phyloP scores from a whole-genome alignment of 2,329 filamentous ascomycete genomes.

The Trichophyton simii region DNA sequence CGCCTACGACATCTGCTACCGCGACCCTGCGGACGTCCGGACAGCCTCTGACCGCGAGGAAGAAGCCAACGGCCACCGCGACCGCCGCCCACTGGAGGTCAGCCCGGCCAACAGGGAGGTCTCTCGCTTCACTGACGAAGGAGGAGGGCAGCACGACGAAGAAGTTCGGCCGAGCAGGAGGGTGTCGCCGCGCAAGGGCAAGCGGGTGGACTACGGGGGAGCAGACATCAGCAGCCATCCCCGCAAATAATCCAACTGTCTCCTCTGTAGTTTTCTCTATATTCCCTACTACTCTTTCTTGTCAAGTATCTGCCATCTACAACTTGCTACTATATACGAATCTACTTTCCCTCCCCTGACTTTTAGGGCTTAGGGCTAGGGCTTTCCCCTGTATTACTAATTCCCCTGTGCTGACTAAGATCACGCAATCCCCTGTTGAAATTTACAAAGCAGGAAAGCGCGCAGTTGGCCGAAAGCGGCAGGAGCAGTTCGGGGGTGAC shows the following conservation, averaged over 20 bases:
- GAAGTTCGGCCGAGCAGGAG: conserved; percentile 28
- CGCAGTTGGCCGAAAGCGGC: not conserved
- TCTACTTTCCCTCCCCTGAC: not conserved
- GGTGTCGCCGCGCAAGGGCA: conserved; percentile 26
- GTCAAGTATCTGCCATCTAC: not conserved
- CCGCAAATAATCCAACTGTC: not conserved
- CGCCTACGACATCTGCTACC: conserved; percentile 58
- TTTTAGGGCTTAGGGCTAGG: not conserved
- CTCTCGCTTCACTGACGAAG: conserved; percentile 39
- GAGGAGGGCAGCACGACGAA: conserved; percentile 30
- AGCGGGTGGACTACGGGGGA: conserved; percentile 15
- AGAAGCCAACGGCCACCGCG: conserved; percentile 28
- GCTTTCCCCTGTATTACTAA: not conserved
- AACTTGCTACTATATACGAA: no score
- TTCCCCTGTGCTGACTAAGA: not conserved
- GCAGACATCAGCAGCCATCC: not conserved
- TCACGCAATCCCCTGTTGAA: not conserved
- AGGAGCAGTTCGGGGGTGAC: not conserved
- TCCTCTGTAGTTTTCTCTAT: not conserved
- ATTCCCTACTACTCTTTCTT: not conserved
- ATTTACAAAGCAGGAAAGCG: not conserved
- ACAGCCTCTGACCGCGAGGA: conserved; percentile 27
- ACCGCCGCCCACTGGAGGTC: conserved; percentile 43
- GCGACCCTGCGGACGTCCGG: conserved; percentile 49
- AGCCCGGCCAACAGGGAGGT: conserved; percentile 50